Evolutionary conservation across 1,139 yeast species (phyloP).

Genomic region (Protomyces lactucae-debilis): DNA sequence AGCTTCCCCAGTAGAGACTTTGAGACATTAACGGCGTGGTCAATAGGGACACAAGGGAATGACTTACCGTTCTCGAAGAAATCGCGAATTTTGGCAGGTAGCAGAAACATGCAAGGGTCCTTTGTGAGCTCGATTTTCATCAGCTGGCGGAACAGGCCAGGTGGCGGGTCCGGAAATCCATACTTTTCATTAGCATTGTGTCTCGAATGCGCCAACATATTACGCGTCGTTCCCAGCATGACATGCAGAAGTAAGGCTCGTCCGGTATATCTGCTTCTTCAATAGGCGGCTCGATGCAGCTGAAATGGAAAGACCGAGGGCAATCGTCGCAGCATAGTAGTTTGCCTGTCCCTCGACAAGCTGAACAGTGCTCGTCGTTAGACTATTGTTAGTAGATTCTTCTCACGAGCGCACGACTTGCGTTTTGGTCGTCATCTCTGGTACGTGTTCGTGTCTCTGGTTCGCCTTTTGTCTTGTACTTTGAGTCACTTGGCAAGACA

Average conservation of each 20-base stretch:
- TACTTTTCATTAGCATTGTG: background rate
- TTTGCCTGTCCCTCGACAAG: conserved; percentile 84
- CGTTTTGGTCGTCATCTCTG: conserved; percentile 11
- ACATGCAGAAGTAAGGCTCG: conserved; percentile 75
- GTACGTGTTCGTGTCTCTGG: conserved; percentile 4
- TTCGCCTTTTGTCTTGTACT: background rate
- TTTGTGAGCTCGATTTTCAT: conserved; percentile 53
- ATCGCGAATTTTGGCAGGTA: conserved; percentile 67
- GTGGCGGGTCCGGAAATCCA: conserved; percentile 17
- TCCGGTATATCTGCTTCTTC: conserved; percentile 73
- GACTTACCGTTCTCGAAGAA: conserved; percentile 63
- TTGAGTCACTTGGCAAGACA: conserved; percentile 8
- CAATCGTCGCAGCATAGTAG: conserved; percentile 92
- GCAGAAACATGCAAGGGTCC: conserved; percentile 67
- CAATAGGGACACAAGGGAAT: background rate
- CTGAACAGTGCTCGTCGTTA: conserved; percentile 82
- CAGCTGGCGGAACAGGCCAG: conserved; percentile 57
- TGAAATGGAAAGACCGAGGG: conserved; percentile 84
- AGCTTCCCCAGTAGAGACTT: conserved; percentile 49
- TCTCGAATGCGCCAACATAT: background rate
- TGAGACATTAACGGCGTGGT: background rate
- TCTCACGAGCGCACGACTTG: background rate
- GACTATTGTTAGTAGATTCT: conserved; percentile 3
- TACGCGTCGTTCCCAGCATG: conserved; percentile 46
- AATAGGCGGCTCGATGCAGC: conserved; percentile 86